Percentiles rank a stretch among this genome's conserved stretches.
phyloP scores from a whole-genome alignment of 257 asterid genomes.

The Marsdenia floribunda region DNA sequence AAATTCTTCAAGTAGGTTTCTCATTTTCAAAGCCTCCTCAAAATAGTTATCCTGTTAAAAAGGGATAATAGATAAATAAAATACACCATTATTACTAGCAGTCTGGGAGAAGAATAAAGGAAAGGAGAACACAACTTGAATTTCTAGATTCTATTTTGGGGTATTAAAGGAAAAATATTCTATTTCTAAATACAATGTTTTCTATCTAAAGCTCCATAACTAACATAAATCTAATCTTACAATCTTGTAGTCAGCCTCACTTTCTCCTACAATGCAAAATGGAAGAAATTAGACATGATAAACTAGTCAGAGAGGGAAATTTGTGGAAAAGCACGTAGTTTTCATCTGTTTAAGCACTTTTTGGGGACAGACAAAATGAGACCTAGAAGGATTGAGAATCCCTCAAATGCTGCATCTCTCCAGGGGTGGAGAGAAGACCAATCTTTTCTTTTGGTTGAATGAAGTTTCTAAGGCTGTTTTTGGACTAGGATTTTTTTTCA shows the following conservation, averaged over 20 bases:
- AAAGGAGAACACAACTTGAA: background rate
- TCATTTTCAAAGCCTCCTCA: slow-evolving; percentile 97
- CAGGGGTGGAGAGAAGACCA: background rate
- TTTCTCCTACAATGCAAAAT: background rate
- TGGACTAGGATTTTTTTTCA: too few relatives aligned
- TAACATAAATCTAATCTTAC: background rate
- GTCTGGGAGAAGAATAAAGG: background rate
- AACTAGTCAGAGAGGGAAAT: background rate
- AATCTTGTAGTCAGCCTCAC: background rate
- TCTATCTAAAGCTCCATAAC: background rate
- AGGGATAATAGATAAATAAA: slow-evolving; percentile 5
- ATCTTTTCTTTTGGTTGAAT: too few relatives aligned
- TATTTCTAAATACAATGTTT: background rate
- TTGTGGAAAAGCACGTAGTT: background rate
- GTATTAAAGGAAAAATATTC: background rate
- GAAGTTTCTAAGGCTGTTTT: background rate
- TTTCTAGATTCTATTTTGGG: background rate
- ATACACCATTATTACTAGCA: background rate
- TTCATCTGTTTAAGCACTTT: background rate
- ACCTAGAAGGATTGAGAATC: background rate
- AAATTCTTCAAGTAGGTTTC: slow-evolving; percentile 95
- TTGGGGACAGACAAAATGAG: background rate
- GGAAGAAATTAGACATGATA: background rate
- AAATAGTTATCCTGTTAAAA: slow-evolving; percentile 78
- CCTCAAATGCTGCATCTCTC: background rate